Evolutionary conservation across 2,329 filamentous ascomycete genomes (phyloP), one percentile per base, ranked within the genome.

Genomic region (Colletotrichum falcatum): DNA sequence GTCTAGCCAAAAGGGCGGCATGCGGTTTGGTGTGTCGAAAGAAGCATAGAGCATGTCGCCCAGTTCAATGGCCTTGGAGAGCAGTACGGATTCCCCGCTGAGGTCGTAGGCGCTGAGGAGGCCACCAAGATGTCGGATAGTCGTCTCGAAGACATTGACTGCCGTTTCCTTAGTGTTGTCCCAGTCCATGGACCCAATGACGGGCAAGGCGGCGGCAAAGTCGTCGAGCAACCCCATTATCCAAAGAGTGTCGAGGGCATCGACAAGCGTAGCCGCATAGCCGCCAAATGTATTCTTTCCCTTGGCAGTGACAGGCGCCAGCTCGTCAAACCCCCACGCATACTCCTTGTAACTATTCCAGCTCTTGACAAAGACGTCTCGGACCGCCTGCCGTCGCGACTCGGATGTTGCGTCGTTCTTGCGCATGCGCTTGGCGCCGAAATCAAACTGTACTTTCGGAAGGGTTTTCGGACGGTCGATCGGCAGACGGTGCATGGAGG

Each of bases 111-210:
- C 91, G 26, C 88, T 87, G 67, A 93, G 76, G 65, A 93, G 84
- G 0, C 91, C 91, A 16, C 91, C 91, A 0, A 93, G 84, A 76
- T 93, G 93, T 54, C 91, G 87, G 67, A 93, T 93, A 11, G 86
- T 92, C 0, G 90, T 92, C 79, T 93, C 91, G 71, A 93, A 93
- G 0, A 92, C 82, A 71, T 91, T 92, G 60, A 71, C 49, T 14
- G 84, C 82, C 3, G 79, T 77, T 2, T 78, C 77, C 1, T 71
- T 74, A 1, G 84, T 86, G 1, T 81, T 81, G 0, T 83, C 85
- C 79, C 88, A 91, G 75, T 89, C 84, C 58, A 91, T 84, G 79
- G 48, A 64, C 35, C 76, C 77, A 44, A 83, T 83, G 60, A 78
- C 81, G 53, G 82, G 76, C 4, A 85, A 81, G 18, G 69, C 69